These are phyloP conservation scores for Globisporangium perplexum DNA, from an alignment of 352 stramenopile genomes.

Conservation along the genomic window DNA sequence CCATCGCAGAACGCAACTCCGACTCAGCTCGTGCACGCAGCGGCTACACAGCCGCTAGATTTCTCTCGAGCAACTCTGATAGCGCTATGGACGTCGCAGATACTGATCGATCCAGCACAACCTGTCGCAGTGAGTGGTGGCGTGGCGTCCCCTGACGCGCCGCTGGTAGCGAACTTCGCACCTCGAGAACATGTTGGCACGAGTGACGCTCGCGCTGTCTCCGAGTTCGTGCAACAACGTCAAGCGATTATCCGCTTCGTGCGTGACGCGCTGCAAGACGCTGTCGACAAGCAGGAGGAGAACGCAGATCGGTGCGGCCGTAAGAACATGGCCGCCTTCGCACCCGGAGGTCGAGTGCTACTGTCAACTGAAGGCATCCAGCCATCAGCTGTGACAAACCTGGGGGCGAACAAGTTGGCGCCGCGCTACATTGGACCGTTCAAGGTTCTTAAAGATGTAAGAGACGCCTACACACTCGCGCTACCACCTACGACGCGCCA, in stretches of 20 bases:
- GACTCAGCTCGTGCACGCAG: no score
- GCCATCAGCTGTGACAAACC: neutral
- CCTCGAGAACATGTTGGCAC: neutral
- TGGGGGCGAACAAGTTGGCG: neutral
- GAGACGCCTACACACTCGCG: neutral
- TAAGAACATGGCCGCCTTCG: slow-evolving; percentile 3
- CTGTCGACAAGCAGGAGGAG: slow-evolving; percentile 22
- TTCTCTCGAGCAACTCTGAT: no score
- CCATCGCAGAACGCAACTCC: no score
- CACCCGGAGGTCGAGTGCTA: slow-evolving; percentile 11
- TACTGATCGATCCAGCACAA: no score
- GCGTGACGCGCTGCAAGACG: slow-evolving; percentile 10
- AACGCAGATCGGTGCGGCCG: slow-evolving; percentile 5
- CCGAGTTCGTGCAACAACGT: slow-evolving; percentile 6
- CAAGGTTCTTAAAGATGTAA: neutral
- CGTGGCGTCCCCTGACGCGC: neutral
- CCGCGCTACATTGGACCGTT: neutral
- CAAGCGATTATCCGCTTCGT: slow-evolving; percentile 17
- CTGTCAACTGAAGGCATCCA: slow-evolving; percentile 2
- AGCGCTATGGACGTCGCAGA: no score
- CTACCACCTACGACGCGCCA: neutral
- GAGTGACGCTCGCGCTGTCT: neutral
- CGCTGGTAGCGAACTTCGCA: slow-evolving; percentile 1
- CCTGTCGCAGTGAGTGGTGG: neutral
- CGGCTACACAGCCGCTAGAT: no score